Percentiles rank a stretch among this genome's conserved stretches.
phyloP scores from a whole-genome alignment of 257 asterid species.

The Solanum virginianum region DNA sequence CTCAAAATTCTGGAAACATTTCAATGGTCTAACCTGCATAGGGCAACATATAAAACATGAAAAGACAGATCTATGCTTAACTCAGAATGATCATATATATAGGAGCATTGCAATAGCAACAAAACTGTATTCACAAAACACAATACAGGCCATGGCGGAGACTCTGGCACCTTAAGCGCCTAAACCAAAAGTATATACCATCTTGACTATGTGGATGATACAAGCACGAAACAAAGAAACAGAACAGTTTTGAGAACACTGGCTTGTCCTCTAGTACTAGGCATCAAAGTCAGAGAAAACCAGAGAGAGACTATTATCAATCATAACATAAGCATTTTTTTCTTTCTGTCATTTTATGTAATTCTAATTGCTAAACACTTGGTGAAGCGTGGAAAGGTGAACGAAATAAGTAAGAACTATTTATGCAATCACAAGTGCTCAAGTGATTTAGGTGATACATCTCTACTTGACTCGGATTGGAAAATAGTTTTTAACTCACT shows the following conservation, averaged over 20 bases:
- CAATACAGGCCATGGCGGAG: neutral
- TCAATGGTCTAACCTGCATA: conserved; percentile 65
- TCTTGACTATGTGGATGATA: neutral
- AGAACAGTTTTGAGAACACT: neutral
- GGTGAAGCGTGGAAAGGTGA: neutral
- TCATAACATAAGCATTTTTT: neutral
- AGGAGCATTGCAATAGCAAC: neutral
- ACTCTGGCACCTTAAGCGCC: neutral
- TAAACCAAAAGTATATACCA: neutral
- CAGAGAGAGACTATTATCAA: neutral
- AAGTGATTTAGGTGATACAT: neutral
- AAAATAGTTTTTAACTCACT: neutral
- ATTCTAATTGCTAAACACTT: neutral
- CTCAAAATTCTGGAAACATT: conserved; percentile 57
- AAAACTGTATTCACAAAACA: neutral
- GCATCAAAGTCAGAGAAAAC: neutral
- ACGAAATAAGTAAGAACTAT: neutral
- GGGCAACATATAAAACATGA: neutral
- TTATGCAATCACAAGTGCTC: neutral
- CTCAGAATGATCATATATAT: neutral
- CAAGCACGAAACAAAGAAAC: neutral
- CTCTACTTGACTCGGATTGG: neutral
- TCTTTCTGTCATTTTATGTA: neutral
- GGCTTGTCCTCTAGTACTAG: neutral
- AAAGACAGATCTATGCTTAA: neutral